A percentile compares a stretch with the other conserved stretches of the same genome.
These are phyloP conservation scores for Extremus antarcticus DNA, from an alignment of 495 filamentous ascomycete genomes.

Conservation along the genomic window DNA sequence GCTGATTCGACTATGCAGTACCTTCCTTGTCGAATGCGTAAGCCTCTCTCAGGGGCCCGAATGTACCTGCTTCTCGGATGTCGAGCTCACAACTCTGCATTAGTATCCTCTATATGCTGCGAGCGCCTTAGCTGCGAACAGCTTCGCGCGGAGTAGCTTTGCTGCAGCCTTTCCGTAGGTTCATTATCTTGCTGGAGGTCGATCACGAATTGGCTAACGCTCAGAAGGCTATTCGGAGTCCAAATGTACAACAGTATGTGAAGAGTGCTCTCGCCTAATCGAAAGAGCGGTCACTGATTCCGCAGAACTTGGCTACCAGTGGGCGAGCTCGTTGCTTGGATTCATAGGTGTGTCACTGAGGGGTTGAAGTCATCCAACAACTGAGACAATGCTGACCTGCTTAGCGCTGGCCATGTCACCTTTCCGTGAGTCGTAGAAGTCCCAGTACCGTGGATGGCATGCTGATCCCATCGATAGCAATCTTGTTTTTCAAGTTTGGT, in stretches of 20 bases:
- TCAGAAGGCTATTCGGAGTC: slow-evolving; percentile 45
- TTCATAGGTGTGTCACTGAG: no score
- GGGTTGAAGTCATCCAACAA: no score
- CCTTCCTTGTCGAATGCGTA: slow-evolving; percentile 71
- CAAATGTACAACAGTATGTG: slow-evolving; percentile 50
- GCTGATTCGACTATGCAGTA: slow-evolving; percentile 29
- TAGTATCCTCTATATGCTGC: slow-evolving; percentile 74
- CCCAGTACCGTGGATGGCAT: slow-evolving; percentile 4
- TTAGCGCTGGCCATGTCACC: slow-evolving; percentile 33
- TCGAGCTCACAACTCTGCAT: slow-evolving; percentile 11
- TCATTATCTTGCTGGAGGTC: background rate
- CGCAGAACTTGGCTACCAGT: slow-evolving; percentile 33
- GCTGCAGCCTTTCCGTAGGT: slow-evolving; percentile 57
- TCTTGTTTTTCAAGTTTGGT: slow-evolving; percentile 35
- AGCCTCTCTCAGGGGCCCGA: slow-evolving; percentile 9
- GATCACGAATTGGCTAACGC: background rate
- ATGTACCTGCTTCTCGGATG: background rate
- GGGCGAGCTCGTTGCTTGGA: slow-evolving; percentile 33
- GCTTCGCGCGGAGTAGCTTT: slow-evolving; percentile 70
- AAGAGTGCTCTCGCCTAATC: background rate
- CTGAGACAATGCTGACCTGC: no score
- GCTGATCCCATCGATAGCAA: slow-evolving; percentile 15
- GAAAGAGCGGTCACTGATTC: slow-evolving; percentile 29
- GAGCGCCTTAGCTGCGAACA: slow-evolving; percentile 78
- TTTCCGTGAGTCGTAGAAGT: slow-evolving; percentile 25